Conservation (phyloP, 2,329 filamentous ascomycete species). For the Thyridium curvatum region DNA sequence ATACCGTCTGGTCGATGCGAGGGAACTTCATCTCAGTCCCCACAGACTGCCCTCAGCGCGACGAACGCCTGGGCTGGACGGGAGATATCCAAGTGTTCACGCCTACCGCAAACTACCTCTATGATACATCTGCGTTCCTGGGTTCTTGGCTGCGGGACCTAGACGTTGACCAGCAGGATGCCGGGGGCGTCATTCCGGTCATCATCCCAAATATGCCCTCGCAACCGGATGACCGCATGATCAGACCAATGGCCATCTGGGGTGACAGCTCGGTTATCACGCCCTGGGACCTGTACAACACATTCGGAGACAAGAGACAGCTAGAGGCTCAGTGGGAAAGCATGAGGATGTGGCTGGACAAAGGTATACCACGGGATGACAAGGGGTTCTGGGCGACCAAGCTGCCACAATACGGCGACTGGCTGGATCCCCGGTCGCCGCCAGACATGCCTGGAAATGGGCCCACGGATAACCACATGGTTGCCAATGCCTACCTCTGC, state of each 20-base stretch:
- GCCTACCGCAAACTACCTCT: slow-evolving; percentile 32
- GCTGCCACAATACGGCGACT: slow-evolving; percentile 19
- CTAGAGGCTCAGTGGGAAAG: slow-evolving; percentile 14
- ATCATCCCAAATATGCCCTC: neutral
- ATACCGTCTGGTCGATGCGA: slow-evolving; percentile 34
- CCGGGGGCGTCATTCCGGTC: neutral
- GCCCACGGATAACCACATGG: slow-evolving; percentile 17
- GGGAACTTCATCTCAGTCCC: slow-evolving; percentile 36
- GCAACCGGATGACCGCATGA: slow-evolving; percentile 5
- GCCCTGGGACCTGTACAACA: slow-evolving; percentile 21
- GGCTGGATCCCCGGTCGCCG: slow-evolving; percentile 23
- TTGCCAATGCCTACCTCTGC: slow-evolving; percentile 21
- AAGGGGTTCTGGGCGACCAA: slow-evolving; percentile 18
- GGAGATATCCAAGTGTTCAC: slow-evolving; percentile 35
- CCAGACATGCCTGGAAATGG: slow-evolving; percentile 15
- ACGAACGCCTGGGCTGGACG: slow-evolving; percentile 39
- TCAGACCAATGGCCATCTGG: slow-evolving; percentile 24
- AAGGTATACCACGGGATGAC: slow-evolving; percentile 15
- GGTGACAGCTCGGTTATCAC: slow-evolving; percentile 18
- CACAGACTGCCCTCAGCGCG: slow-evolving; percentile 39
- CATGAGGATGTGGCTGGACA: slow-evolving; percentile 20
- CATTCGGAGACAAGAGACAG: slow-evolving; percentile 17
- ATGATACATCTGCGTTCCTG: slow-evolving; percentile 29
- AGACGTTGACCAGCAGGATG: slow-evolving; percentile 22
- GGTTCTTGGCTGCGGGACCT: slow-evolving; percentile 33